Percentiles rank a stretch among this genome's conserved stretches.
Evolutionary conservation across 2,329 filamentous ascomycete species (phyloP).

Genomic region (Apiospora kogelbergensis): DNA sequence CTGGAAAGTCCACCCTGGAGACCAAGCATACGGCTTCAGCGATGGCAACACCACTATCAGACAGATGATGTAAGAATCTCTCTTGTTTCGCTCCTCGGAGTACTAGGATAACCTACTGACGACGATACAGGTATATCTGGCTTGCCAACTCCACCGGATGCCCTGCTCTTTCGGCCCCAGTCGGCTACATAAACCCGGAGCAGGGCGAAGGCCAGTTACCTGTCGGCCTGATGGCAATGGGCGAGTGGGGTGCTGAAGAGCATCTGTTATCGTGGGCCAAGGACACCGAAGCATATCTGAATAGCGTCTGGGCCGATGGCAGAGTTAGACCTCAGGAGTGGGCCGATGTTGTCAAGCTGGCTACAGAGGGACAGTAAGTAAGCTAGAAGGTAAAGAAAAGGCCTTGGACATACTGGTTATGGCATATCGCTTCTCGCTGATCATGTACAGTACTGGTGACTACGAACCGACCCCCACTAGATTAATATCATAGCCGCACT

Average conservation of each 20-base stretch:
- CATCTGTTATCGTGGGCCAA: slow-evolving; percentile 59
- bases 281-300: slow-evolving; percentile 56
- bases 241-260: slow-evolving; percentile 68
- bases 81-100: too few species aligned
- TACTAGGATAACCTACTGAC: neutral
- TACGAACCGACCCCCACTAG: neutral
- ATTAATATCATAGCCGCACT: neutral
- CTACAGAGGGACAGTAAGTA: slow-evolving; percentile 15
- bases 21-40: slow-evolving; percentile 69
- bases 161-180: slow-evolving; percentile 72
- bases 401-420: neutral
- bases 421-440: neutral
- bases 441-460: neutral
- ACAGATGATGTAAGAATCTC: slow-evolving; percentile 62
- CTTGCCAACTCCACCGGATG: slow-evolving; percentile 80
- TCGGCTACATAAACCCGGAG: slow-evolving; percentile 65
- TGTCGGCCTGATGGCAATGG: slow-evolving; percentile 63
- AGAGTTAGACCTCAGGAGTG: slow-evolving; percentile 53
- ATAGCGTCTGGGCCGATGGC: slow-evolving; percentile 46
- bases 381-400: neutral
- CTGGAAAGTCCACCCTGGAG: slow-evolving; percentile 62
- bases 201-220: slow-evolving; percentile 60
- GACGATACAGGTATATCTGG: slow-evolving; percentile 62
- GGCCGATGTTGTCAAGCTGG: slow-evolving; percentile 54
- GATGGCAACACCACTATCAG: slow-evolving; percentile 73